Percentiles rank a stretch among this genome's conserved stretches.
Evolutionary conservation across 345 rosid genomes (phyloP).

Genomic region (Turnera subulata): DNA sequence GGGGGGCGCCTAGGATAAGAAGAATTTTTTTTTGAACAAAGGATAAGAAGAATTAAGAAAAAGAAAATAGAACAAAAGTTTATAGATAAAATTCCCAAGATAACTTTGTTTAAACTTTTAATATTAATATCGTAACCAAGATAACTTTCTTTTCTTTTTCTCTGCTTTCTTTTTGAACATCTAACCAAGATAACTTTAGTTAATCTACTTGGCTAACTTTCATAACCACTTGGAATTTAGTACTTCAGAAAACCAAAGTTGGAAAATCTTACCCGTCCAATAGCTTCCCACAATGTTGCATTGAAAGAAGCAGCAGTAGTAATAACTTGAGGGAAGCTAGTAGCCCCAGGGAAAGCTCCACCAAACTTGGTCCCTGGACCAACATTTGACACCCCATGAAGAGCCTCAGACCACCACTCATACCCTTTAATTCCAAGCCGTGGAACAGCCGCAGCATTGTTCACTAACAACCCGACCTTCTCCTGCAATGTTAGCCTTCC

Average conservation of each 20-base stretch:
- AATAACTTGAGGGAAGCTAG: conserved; percentile 34
- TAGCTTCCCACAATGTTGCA: conserved; percentile 28
- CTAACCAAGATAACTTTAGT: neutral
- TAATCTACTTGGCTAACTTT: no score
- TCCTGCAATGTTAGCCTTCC: conserved; percentile 23
- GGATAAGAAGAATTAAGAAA: no score
- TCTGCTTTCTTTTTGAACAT: no score
- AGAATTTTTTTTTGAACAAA: no score
- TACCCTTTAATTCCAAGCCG: conserved; percentile 25
- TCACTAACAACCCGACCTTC: conserved; percentile 24
- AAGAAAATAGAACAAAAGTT: no score
- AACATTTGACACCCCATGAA: conserved; percentile 30
- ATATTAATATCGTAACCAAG: no score
- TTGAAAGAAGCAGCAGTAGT: conserved; percentile 29
- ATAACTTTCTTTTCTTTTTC: no score
- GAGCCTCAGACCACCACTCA: conserved; percentile 37
- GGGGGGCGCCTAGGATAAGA: no score
- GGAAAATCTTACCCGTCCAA: conserved; percentile 20
- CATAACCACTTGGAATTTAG: no score
- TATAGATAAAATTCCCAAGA: no score
- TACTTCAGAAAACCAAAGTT: no score
- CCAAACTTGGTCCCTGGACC: conserved; percentile 30
- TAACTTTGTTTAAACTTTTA: no score
- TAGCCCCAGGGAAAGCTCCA: conserved; percentile 24
- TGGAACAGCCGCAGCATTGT: conserved; percentile 21